Evolutionary conservation across 2,329 filamentous ascomycete species (phyloP), one percentile per base, ranked within the genome.

Genomic region (Cercospora berteroae): DNA sequence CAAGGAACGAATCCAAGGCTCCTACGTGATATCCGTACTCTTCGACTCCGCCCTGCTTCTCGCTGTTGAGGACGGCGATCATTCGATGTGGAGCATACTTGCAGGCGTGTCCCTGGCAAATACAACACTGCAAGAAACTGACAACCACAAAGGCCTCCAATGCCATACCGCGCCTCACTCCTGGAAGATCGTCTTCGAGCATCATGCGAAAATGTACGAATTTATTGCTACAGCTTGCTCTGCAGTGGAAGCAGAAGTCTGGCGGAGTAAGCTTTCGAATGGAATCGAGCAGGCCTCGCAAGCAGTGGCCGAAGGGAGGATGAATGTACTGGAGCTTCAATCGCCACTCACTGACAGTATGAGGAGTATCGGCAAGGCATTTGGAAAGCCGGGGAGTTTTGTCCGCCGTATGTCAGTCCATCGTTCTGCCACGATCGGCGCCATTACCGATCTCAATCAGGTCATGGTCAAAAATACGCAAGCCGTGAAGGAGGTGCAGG

Each of bases 161-260:
- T 97, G 93, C 74, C 90, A 95, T 70, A 92, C 91, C 3, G 91
- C 92, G 0, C 89, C 91, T 0, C 92, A 92, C 77, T 95, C 93
- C 1, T 98, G 94, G 94, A 99, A 98, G 77, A 75, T 97, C 10
- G 84, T 92, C 2, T 97, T 98, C 74, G 89, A 95, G 76, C 87
- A 87, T 71, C 85, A 90, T 65, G 87, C 90, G 71, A 88, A 91
- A 67, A 83, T 94, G 63, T 94, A 92, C 76, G 94, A 98, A 79
- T 80, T 97, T 16, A 88, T 97, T 48, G 84, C 97, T 80, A 96
- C 91, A 71, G 94, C 93, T 39, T 97, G 93, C 74, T 94, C 90
- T 1, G 83, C 88, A 0, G 87, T 86, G 48, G 94, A 99, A 77
- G 92, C 95, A 74, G 82, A 86, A 56, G 88, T 90, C 73, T 99